A percentile compares a stretch with the other conserved stretches of the same genome.
Evolutionary conservation across 371 early-diverging fungal genomes (phyloP).

Genomic region (Lichtheimia ramosa): DNA sequence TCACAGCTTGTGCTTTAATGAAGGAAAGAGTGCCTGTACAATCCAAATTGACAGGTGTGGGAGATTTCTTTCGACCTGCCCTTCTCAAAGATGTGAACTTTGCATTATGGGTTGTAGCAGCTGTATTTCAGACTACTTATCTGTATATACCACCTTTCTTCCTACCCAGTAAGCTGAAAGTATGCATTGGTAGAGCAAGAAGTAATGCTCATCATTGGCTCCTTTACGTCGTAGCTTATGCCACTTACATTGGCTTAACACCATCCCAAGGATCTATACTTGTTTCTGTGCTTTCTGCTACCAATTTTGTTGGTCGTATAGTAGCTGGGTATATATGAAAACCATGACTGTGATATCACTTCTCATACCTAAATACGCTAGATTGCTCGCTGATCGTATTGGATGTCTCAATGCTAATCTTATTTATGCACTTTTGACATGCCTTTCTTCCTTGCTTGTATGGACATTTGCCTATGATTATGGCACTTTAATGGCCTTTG

Average conservation of each 20-base stretch:
- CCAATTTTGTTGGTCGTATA: conserved; percentile 34
- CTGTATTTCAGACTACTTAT: conserved; percentile 26
- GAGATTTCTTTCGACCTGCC: conserved; percentile 30
- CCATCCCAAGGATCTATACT: conserved; percentile 32
- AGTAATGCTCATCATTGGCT: not conserved
- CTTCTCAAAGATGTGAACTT: conserved; percentile 34
- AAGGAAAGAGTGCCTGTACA: not conserved
- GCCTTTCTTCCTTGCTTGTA: not conserved
- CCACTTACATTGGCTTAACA: conserved; percentile 26
- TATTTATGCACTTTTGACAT: conserved; percentile 7
- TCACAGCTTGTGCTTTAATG: not conserved
- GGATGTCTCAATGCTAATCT: conserved; percentile 14
- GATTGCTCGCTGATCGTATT: conserved; percentile 12
- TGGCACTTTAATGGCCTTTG: conserved; percentile 16
- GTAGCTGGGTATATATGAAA: conserved; percentile 29
- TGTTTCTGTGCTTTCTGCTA: conserved; percentile 31
- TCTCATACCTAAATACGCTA: not conserved
- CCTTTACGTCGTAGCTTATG: conserved; percentile 18
- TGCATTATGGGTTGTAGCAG: conserved; percentile 29
- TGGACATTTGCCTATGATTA: conserved; percentile 21
- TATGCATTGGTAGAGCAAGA: not conserved
- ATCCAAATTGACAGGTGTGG: conserved; percentile 7
- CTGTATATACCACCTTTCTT: conserved; percentile 35
- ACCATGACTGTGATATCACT: not conserved
- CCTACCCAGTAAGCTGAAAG: conserved; percentile 26